Base-by-base conservation (phyloP, 345 rosid species). In the sweet orange (Citrus sinensis) region DNA sequence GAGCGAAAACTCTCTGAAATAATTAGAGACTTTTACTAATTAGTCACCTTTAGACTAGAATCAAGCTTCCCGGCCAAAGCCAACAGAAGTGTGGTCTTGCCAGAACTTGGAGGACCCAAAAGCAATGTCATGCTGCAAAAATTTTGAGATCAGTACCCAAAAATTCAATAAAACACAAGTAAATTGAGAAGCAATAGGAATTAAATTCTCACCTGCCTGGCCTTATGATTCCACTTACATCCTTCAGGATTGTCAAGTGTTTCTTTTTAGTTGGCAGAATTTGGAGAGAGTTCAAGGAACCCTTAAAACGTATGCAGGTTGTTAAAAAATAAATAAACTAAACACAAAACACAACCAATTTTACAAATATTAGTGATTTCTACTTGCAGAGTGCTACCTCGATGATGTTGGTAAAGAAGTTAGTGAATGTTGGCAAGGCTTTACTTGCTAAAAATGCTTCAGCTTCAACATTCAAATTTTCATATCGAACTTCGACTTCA, bases 151-250 rank as follows among this genome's bases (percentile, higher is more conserved):
- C 49, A 42, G 49, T 32, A 9, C 42, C 42, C 24, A 65, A 9
- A 14, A 34, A 35, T 66, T 66, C 70, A 32, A 35, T 13, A 42
- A 11, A 42, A 42, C 49, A 42, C 49, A 10, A 42, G 49, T 40
- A 40, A 40, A 9, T 42, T 42, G 13, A 42, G 49, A 65, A 65
- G 9, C 24, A 65, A 5, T 65, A 42, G 16, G 24, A 32, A 17
- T 42, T 4, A 25, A 67, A 27, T 60, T 13, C 74, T 74, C 72
- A 93, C 96, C 94, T 87, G 69, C 88, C 85, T 35, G 98, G 98
- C 77, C 84, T 93, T 74, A 93, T 71, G 72, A 92, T 80, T 78
- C 98, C 98, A 32, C 88, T 89, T 42, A 89, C 87, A 78, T 92
- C 89, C 6, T 84, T 84, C 58, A 93, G 98, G 78, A 93, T 91